phyloP scores from a whole-genome alignment of 495 filamentous ascomycete genomes.

The Tuber umbilicatum region DNA sequence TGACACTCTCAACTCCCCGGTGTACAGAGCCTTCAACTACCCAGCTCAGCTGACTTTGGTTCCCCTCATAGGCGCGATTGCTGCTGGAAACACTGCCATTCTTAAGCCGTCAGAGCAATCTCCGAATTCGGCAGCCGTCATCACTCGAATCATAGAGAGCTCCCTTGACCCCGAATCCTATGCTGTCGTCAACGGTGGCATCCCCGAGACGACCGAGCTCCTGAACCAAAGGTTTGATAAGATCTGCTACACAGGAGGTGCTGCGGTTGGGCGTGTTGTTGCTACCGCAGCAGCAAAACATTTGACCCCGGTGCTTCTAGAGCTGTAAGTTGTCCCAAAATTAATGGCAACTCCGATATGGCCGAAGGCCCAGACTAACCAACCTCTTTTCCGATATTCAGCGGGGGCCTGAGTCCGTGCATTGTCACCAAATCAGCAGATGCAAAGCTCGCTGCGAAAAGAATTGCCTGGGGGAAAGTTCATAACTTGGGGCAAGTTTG shows the following conservation, averaged over 20 bases:
- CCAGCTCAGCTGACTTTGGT: constrained; percentile 73
- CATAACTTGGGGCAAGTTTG: constrained; percentile 86
- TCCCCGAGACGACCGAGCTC: constrained; percentile 73
- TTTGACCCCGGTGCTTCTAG: constrained; percentile 78
- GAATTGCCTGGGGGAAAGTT: constrained; percentile 80
- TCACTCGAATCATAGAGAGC: constrained; percentile 59
- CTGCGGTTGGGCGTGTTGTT: constrained; percentile 72
- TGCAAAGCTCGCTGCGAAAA: constrained; percentile 68
- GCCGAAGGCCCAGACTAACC: neutral
- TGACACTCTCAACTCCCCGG: neutral
- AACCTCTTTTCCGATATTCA: constrained; percentile 1
- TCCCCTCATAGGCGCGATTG: constrained; percentile 82
- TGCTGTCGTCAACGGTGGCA: constrained; percentile 67
- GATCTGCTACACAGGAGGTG: constrained; percentile 86
- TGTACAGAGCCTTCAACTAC: constrained; percentile 72
- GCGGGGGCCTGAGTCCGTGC: constrained; percentile 80
- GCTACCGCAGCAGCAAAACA: constrained; percentile 86
- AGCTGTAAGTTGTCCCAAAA: constrained; percentile 50
- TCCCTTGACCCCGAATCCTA: constrained; percentile 71
- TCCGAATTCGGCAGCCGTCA: constrained; percentile 63
- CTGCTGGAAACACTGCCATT: constrained; percentile 79
- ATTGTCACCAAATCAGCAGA: constrained; percentile 78
- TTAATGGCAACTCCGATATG: neutral
- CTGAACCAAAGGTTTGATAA: constrained; percentile 92
- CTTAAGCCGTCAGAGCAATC: constrained; percentile 84